Percentiles rank a stretch among this genome's conserved stretches.
Conservation (phyloP, 306 rosid species). For the Cucurbita pepo region DNA sequence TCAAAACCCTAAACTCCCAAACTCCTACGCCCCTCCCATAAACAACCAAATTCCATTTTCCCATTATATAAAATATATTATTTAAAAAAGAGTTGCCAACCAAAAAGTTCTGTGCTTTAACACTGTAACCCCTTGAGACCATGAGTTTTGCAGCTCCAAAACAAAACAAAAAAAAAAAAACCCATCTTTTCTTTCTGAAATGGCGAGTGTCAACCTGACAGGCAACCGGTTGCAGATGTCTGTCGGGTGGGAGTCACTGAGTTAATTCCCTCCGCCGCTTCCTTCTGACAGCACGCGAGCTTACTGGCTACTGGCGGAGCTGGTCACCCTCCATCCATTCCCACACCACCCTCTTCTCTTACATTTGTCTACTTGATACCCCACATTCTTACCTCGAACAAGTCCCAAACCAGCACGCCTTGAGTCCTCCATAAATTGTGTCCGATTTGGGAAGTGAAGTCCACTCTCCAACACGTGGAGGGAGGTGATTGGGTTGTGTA, state of each 20-base stretch:
- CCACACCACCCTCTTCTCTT: neutral
- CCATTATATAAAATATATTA: neutral
- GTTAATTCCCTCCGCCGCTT: conserved; percentile 26
- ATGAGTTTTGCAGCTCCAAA: neutral
- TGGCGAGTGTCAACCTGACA: conserved; percentile 38
- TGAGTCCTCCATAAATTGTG: neutral
- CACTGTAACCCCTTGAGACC: neutral
- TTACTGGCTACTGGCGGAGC: conserved; percentile 40
- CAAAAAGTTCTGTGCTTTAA: conserved; percentile 3
- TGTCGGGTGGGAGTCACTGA: conserved; percentile 36
- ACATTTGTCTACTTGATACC: conserved; percentile 45
- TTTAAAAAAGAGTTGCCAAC: neutral
- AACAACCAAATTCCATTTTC: neutral
- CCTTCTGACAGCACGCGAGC: conserved; percentile 41
- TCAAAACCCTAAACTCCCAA: conserved; percentile 10
- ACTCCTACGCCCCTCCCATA: conserved; percentile 20
- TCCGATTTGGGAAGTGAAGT: neutral
- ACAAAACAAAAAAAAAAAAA: no score
- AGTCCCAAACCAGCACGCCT: conserved; percentile 33
- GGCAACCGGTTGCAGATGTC: conserved; percentile 55
- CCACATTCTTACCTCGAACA: conserved; percentile 61
- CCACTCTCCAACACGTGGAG: neutral
- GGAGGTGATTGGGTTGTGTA: neutral
- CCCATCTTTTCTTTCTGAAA: neutral
- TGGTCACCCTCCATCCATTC: conserved; percentile 11